Conservation (phyloP, 352 stramenopile genomes). For the Globisporangium abappressorium region DNA sequence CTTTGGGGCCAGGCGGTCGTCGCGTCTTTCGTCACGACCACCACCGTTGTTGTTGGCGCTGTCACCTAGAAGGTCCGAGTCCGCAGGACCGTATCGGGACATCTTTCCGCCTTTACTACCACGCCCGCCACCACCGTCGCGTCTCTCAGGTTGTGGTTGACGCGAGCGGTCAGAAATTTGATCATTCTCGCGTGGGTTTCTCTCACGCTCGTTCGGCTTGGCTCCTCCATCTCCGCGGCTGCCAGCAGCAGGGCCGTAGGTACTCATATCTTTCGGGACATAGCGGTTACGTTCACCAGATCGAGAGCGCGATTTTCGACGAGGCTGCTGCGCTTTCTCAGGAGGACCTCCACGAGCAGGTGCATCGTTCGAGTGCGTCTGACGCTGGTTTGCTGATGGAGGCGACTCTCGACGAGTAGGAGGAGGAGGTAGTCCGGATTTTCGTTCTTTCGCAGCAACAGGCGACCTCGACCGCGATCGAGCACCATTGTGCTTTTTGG, state of each 20-base stretch:
- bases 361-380: not conserved
- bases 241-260: slow-evolving; percentile 8
- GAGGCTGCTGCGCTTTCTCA: not conserved
- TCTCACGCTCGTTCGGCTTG: not conserved
- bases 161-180: slow-evolving; percentile 9
- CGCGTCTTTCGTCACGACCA: slow-evolving; percentile 20
- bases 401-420: slow-evolving; percentile 1
- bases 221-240: not conserved
- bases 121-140: not conserved
- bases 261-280: slow-evolving; percentile 6
- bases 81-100: slow-evolving; percentile 18
- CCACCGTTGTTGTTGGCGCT: not conserved
- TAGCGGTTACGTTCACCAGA: slow-evolving; percentile 12
- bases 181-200: slow-evolving; percentile 3
- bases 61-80: slow-evolving; percentile 2
- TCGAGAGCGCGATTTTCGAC: slow-evolving; percentile 13
- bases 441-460: not conserved
- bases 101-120: slow-evolving; percentile 2
- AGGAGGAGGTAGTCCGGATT: not conserved
- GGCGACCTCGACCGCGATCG: slow-evolving; percentile 14
- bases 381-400: not conserved
- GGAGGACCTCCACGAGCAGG: not conserved
- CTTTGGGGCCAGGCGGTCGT: slow-evolving; percentile 8
- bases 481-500: not conserved
- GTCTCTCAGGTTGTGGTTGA: slow-evolving; percentile 10